Conservation (phyloP, 495 filamentous ascomycete genomes). For the Aspergillus kassunensis region DNA sequence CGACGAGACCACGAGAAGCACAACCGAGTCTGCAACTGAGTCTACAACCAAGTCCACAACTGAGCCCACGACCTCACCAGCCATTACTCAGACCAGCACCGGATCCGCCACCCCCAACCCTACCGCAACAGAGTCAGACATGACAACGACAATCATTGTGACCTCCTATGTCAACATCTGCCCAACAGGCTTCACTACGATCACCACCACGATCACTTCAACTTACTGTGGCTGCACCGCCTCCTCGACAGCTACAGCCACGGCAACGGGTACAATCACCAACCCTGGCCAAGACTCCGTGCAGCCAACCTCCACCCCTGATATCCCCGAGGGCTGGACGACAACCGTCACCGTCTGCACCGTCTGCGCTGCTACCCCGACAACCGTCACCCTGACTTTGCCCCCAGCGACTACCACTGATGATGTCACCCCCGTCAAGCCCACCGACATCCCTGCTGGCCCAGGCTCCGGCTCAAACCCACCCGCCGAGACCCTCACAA, state of each 20-base stretch:
- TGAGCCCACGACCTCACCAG: conserved; percentile 2
- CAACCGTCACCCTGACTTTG: conserved; percentile 42
- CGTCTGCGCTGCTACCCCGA: conserved; percentile 37
- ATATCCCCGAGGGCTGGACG: conserved; percentile 43
- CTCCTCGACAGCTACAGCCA: conserved; percentile 25
- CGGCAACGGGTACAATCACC: conserved; percentile 18
- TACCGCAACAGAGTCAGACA: conserved; percentile 18
- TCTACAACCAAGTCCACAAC: too few species aligned
- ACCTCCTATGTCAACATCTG: conserved; percentile 44
- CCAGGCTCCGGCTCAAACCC: background rate
- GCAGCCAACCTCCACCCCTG: conserved; percentile 8
- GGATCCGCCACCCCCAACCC: conserved; percentile 3
- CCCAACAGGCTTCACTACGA: conserved; percentile 43
- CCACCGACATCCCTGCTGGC: conserved; percentile 1
- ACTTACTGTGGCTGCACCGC: conserved; percentile 34
- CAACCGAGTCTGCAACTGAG: background rate
- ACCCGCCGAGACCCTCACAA: background rate
- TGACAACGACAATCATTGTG: conserved; percentile 36
- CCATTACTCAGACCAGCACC: conserved; percentile 19
- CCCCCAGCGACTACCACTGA: conserved; percentile 21
- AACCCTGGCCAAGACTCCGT: conserved; percentile 14
- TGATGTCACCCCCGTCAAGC: conserved; percentile 1
- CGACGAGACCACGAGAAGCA: background rate
- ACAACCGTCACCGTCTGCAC: conserved; percentile 48
- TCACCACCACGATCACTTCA: conserved; percentile 38